Evolutionary conservation across 352 stramenopile genomes (phyloP), one percentile per base, ranked within the genome.

Genomic region (Phytophthora citrophthora): DNA sequence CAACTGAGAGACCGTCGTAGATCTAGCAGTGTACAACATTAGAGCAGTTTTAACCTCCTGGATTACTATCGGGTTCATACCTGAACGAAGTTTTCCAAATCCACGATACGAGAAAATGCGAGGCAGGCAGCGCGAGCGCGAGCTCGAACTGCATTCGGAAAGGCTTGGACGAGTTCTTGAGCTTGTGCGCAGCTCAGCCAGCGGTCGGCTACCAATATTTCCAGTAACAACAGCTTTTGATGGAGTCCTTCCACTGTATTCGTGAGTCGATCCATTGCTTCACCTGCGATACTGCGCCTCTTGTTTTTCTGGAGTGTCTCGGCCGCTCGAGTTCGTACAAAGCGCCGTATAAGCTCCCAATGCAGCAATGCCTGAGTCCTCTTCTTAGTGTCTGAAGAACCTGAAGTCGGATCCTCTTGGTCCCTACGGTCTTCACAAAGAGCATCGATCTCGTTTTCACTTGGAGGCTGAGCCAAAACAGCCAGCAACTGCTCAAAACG

Each of bases 51-150:
- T 11, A 10, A 8, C 29, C 12, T 34, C 29, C 36, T 52, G 26
- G 16, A 26, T 52, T 16, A 29, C 29, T 43, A 5, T 6, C 5
- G 7, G 23, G 4, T 27, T 6, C 79, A 7, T 43, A 92, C 77
- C 55, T 76, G 70, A 26, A 79, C 63, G 44, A 93, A 95, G 45
- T 89, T 92, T 29, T 94, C 82, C 7, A 93, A 39, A 47, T 96
- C 86, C 0, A 90, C 69, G n/a, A 92, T 61, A 8, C 82, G 73
- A n/a, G 74, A 72, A 53, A 93, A 92, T 5, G 89, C 36, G 5
- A 85, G 41, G n/a, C 82, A 79, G 6, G 77, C 76, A 2, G 82
- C 83, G 54, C 78, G 69, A 36, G 78, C 78, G 3, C 85, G 80
- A 10, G 76, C 73, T 20, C 74, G 60, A 4, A 90, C 63, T n/a